Conservation (phyloP, 2,329 filamentous ascomycete genomes). For the Aureobasidium sp. region DNA sequence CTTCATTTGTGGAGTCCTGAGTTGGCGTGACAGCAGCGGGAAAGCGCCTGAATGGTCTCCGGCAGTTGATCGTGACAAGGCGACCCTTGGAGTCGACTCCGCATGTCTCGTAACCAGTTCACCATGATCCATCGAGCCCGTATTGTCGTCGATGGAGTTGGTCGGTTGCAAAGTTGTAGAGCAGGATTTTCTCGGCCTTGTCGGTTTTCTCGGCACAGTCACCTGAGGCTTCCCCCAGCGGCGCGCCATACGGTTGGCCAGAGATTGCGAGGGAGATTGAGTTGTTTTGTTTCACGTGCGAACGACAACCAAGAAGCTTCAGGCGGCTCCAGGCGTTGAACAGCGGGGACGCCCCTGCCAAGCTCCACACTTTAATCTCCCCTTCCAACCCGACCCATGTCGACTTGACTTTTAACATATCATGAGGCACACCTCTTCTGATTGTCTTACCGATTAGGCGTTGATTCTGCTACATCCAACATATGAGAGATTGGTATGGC, state of each 20-base stretch:
- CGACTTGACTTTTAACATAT: not conserved
- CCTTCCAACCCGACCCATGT: not conserved
- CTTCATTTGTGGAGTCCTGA: not conserved
- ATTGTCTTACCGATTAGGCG: not conserved
- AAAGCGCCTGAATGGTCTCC: not conserved
- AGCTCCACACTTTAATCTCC: not conserved
- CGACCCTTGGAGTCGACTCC: not conserved
- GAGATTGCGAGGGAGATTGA: not conserved
- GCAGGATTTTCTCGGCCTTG: not conserved
- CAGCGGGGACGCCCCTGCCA: not conserved
- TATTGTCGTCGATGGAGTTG: not conserved
- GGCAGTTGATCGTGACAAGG: not conserved
- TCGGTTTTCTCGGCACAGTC: not conserved
- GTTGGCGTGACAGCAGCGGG: not conserved
- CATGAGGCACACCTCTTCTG: not conserved
- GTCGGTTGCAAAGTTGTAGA: too few relatives aligned
- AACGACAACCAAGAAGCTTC: not conserved
- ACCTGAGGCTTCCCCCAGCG: not conserved
- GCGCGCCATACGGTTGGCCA: not conserved
- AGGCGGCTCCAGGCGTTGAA: not conserved
- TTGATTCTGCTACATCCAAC: too few relatives aligned
- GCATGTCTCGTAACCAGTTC: not conserved
- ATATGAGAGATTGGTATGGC: too few relatives aligned
- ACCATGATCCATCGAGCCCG: not conserved
- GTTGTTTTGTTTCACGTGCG: constrained; percentile 1